Percentiles rank a stretch among this genome's conserved stretches.
Evolutionary conservation across 345 rosid species (phyloP).

Genomic region (Citrus inodora): DNA sequence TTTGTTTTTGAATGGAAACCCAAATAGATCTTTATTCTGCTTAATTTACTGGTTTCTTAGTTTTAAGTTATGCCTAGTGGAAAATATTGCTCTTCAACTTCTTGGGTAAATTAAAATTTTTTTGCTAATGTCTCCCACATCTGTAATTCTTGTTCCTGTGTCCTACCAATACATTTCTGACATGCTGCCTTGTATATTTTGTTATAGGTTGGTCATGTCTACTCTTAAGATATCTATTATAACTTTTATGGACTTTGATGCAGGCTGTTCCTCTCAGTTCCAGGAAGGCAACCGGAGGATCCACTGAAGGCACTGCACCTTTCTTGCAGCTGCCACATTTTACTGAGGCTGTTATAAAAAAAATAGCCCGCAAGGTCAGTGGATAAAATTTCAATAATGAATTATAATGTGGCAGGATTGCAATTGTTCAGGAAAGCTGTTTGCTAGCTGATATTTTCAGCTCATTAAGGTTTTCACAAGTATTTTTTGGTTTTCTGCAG

Average conservation of each 20-base stretch:
- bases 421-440: background rate
- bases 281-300: conserved; percentile 84
- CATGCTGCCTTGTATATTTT: background rate
- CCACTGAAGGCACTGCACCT: conserved; percentile 84
- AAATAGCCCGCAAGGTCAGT: conserved; percentile 85
- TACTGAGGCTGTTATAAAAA: conserved; percentile 74
- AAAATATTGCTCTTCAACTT: background rate
- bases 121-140: background rate
- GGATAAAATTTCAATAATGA: background rate
- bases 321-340: conserved; percentile 95
- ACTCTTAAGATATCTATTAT: background rate
- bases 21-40: background rate
- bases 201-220: conserved; percentile 3
- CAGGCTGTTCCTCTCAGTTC: conserved; percentile 99
- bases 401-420: background rate
- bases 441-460: background rate
- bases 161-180: background rate
- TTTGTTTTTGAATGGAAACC: background rate
- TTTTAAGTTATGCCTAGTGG: background rate
- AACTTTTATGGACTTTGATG: conserved; percentile 16
- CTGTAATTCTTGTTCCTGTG: background rate
- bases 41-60: background rate
- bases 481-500: background rate
- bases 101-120: background rate
- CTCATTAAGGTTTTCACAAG: background rate